These are phyloP conservation scores for Pyrus hybrid DNA, from an alignment of 331 rosid genomes.

Conservation along the genomic window DNA sequence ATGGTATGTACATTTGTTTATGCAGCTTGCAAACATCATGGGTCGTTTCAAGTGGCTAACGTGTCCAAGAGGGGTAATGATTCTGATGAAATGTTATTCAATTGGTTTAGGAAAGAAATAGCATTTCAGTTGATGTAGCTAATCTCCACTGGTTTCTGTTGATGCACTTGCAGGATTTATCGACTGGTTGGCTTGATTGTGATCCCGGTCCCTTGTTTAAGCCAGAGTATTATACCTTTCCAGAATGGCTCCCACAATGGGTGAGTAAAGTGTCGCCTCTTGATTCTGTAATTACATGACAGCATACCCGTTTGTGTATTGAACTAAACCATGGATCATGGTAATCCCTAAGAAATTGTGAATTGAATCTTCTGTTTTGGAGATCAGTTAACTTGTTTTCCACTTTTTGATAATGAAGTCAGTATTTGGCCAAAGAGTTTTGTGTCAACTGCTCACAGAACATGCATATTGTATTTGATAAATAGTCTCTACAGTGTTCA, in stretches of 20 bases:
- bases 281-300: neutral
- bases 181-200: conserved; percentile 91
- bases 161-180: conserved; percentile 66
- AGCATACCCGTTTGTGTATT: neutral
- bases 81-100: conserved; percentile 8
- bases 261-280: conserved; percentile 34
- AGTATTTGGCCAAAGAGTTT: neutral
- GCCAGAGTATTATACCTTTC: conserved; percentile 51
- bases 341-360: neutral
- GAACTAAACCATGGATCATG: neutral
- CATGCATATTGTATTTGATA: neutral
- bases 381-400: neutral
- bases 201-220: conserved; percentile 87
- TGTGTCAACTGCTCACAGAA: neutral
- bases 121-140: conserved; percentile 12
- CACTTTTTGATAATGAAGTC: neutral
- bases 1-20: conserved; percentile 21
- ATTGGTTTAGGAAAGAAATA: conserved; percentile 8
- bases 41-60: conserved; percentile 89
- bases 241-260: conserved; percentile 68
- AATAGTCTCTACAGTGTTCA: neutral
- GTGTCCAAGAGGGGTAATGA: conserved; percentile 89
- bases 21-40: conserved; percentile 93
- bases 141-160: conserved; percentile 10
- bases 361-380: neutral